These are phyloP conservation scores for Aspergillus ellipticus DNA, from an alignment of 495 filamentous ascomycete species.

Conservation along the genomic window DNA sequence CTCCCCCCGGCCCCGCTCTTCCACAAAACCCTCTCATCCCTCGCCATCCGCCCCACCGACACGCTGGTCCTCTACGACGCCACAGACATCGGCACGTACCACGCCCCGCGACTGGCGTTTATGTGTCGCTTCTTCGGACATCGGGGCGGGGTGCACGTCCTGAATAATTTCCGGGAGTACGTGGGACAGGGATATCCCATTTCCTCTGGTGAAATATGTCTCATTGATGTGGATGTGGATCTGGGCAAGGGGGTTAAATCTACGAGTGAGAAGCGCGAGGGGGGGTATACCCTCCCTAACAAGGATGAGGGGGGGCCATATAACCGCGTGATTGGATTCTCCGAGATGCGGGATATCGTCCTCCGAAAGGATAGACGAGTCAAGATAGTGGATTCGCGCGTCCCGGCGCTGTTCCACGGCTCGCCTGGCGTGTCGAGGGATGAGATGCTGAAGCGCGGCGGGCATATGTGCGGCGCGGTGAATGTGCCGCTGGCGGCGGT, in stretches of 20 bases:
- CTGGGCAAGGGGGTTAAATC: not conserved
- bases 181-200: slow-evolving; percentile 12
- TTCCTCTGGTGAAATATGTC: too few species aligned
- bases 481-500: slow-evolving; percentile 29
- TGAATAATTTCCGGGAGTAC: slow-evolving; percentile 33
- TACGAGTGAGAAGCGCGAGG: not conserved
- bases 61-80: slow-evolving; percentile 33
- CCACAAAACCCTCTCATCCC: slow-evolving; percentile 14
- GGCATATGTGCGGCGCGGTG: slow-evolving; percentile 29
- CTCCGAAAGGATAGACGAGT: too few species aligned
- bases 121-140: slow-evolving; percentile 27
- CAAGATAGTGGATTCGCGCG: slow-evolving; percentile 21
- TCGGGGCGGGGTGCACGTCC: slow-evolving; percentile 20
- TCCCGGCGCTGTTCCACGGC: slow-evolving; percentile 18
- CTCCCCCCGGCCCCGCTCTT: slow-evolving; percentile 19
- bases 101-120: slow-evolving; percentile 30
- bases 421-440: too few species aligned
- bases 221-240: too few species aligned
- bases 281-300: not conserved
- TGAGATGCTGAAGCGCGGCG: too few species aligned
- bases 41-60: slow-evolving; percentile 25
- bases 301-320: not conserved
- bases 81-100: slow-evolving; percentile 27
- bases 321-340: too few species aligned
- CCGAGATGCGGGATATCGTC: too few species aligned